These are phyloP conservation scores for Candida tropicalis DNA, from an alignment of 1,139 yeast genomes.

Conservation along the genomic window DNA sequence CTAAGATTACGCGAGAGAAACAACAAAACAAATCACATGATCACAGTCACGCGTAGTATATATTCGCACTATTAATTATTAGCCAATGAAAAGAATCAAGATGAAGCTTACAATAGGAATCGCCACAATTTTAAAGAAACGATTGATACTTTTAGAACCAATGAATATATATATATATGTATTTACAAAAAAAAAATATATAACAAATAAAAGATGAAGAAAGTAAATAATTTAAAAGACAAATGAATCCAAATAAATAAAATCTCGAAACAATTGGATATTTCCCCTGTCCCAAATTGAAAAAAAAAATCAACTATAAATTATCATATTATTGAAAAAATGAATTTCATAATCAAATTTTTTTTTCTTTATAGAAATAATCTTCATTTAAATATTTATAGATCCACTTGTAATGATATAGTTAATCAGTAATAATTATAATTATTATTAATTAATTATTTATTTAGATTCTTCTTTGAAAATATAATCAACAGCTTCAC, in stretches of 20 bases:
- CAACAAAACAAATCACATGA: background rate
- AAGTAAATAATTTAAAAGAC: no score
- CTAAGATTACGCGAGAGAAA: background rate
- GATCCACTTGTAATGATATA: no score
- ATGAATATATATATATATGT: background rate
- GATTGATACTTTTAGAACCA: background rate
- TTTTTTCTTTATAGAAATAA: no score
- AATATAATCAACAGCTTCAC: constrained; percentile 67
- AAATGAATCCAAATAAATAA: no score
- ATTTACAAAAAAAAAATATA: constrained; percentile 3
- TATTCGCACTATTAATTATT: background rate
- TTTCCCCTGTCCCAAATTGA: no score
- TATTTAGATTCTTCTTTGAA: constrained; percentile 43
- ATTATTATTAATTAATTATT: background rate
- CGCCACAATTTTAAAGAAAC: background rate
- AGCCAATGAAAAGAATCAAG: constrained; percentile 3
- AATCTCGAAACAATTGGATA: no score
- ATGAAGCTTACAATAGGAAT: constrained; percentile 3
- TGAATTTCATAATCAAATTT: no score
- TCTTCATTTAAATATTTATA: no score
- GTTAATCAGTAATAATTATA: no score
- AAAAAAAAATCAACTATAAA: no score
- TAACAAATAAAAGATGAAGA: background rate
- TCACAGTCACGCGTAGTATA: background rate
- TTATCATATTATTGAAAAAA: no score